Percentiles rank a stretch among this genome's conserved stretches.
phyloP scores from a whole-genome alignment of 192 early-diverging fungal species.

The Rhizoclosmatium globosum region DNA sequence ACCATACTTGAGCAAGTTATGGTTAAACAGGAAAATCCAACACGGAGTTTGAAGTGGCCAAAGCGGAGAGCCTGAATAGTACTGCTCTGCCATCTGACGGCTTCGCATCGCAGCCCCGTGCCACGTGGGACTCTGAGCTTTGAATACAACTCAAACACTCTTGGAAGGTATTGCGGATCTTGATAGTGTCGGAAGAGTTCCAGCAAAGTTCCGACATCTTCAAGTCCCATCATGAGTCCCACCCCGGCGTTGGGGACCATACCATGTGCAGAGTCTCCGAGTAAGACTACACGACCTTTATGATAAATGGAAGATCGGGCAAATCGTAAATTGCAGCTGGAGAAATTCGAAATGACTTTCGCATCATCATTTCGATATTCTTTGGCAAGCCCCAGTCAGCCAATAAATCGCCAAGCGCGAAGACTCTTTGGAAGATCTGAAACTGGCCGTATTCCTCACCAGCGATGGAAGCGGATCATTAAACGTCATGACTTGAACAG shows the following conservation, averaged over 20 bases:
- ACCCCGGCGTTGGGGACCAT: conserved; percentile 41
- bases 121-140: conserved; percentile 1
- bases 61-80: background rate
- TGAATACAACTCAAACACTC: conserved; percentile 14
- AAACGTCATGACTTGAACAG: too few species aligned
- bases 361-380: background rate
- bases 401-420: conserved; percentile 4
- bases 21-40: background rate
- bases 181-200: conserved; percentile 16
- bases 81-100: conserved; percentile 5
- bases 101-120: background rate
- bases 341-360: conserved; percentile 11
- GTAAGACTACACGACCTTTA: conserved; percentile 22
- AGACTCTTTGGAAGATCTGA: too few species aligned
- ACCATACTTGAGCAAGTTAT: background rate
- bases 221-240: conserved; percentile 30
- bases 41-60: background rate
- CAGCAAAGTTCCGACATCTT: conserved; percentile 38
- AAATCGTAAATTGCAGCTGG: too few species aligned
- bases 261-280: conserved; percentile 40
- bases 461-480: too few species aligned
- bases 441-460: too few species aligned
- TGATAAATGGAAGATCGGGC: background rate
- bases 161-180: background rate
- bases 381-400: background rate